These are phyloP conservation scores for Sporobolomyces phaffii DNA, from an alignment of 768 basidiomycete genomes.

Conservation along the genomic window DNA sequence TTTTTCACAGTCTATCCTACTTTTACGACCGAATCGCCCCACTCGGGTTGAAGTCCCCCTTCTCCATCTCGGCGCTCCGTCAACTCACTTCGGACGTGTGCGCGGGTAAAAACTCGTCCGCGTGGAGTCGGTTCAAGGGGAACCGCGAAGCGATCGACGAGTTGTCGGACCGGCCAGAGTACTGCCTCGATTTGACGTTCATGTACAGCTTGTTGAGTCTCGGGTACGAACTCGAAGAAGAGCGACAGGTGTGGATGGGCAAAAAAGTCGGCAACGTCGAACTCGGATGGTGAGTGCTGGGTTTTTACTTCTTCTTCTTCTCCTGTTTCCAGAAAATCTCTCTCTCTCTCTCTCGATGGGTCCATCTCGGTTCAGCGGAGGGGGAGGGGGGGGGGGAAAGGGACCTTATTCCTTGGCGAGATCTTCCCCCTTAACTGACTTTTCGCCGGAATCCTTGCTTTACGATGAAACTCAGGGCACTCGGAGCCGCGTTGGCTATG, in stretches of 20 bases:
- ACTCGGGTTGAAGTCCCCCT: conserved; percentile 49
- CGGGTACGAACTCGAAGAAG: conserved; percentile 80
- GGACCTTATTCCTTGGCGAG: no score
- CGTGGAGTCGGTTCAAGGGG: conserved; percentile 50
- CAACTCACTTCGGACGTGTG: conserved; percentile 67
- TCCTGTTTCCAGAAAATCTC: no score
- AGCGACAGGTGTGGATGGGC: conserved; percentile 60
- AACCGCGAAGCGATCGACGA: conserved; percentile 57
- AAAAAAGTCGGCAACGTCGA: conserved; percentile 85
- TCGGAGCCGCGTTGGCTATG: conserved; percentile 27
- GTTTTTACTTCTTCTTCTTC: neutral
- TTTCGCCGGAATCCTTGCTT: neutral
- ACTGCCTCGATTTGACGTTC: conserved; percentile 92
- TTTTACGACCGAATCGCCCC: conserved; percentile 92
- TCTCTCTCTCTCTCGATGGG: neutral
- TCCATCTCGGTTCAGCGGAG: no score
- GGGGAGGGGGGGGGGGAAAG: no score
- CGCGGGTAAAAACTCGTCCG: conserved; percentile 60
- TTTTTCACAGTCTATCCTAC: conserved; percentile 63
- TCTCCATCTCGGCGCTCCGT: conserved; percentile 40
- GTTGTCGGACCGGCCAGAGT: conserved; percentile 77
- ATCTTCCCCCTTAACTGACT: neutral
- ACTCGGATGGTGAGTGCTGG: conserved; percentile 63
- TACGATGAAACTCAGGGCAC: conserved; percentile 31
- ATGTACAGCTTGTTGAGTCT: conserved; percentile 79